Base-by-base conservation (phyloP, 2,329 filamentous ascomycete species). In the Fusarium verrucosum region DNA sequence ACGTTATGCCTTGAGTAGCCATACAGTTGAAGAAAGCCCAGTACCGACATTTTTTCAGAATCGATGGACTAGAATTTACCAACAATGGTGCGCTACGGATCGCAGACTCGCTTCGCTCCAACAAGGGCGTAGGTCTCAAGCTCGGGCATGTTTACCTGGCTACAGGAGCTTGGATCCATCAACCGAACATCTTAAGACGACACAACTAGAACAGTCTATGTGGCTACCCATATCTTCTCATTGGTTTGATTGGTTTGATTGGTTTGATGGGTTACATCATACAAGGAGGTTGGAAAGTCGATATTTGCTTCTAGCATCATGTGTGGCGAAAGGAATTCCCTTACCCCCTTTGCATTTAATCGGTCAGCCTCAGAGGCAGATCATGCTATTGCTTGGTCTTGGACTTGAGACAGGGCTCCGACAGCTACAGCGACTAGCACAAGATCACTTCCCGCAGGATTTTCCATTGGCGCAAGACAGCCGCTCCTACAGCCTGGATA, bases 31-130 rank as follows among this genome's bases (percentile, higher is more conserved):
- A 1, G 7, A 16, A 7, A 2, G 9, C 4, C 20, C 1, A 6
- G 1, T 17, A 4, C 4, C 4, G 5, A 3, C 17, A 1, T 17
- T 32, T 1, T 33, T 33, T 1, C 6, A 10, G 3, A 20, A 13
- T 7, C 14, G 16, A 11, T 22, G 26, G 44, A 17, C 2, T 2
- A 33, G 2, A 0, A 2, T 0, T 0, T 22, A n/a, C 10, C 17
- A 13, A 7, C 3, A 0, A 7, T 53, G 50, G 50, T 6, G 1
- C 7, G 2, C 22, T 10, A 7, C 10, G 11, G 50, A 53, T 0
- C 0, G 20, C 4, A 0, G 1, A 9, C 1, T 32, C 0, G 7
- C 4, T 3, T 20, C 4, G 2, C 0, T 10, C 1, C 20, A 38
- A 3, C 2, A 10, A 14, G 1, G n/a, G 22, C 0, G 4, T 2